A percentile compares a stretch with the other conserved stretches of the same genome.
phyloP scores from a whole-genome alignment of 2,329 filamentous ascomycete species.

The Gyromitra esculenta region DNA sequence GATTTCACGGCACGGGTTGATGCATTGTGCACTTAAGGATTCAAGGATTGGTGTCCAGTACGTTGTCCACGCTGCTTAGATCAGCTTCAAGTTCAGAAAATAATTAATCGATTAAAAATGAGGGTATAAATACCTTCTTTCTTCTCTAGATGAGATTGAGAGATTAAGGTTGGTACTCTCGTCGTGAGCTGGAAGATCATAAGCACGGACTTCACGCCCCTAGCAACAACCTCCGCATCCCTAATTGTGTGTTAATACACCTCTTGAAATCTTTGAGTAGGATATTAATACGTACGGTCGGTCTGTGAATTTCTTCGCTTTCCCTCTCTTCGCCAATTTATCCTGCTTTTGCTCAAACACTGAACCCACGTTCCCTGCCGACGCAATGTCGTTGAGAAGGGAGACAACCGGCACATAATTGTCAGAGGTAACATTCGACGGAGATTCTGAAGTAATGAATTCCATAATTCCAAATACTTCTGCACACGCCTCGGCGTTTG shows the following conservation, averaged over 20 bases:
- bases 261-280: not conserved
- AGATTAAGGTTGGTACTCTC: constrained; percentile 85
- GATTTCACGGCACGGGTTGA: constrained; percentile 92
- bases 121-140: constrained; percentile 65
- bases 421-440: constrained; percentile 86
- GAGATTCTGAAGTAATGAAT: constrained; percentile 75
- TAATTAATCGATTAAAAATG: constrained; percentile 54
- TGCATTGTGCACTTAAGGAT: constrained; percentile 86
- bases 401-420: constrained; percentile 91
- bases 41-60: constrained; percentile 98
- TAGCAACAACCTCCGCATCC: constrained; percentile 74
- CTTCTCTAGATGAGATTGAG: constrained; percentile 89
- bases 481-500: constrained; percentile 74
- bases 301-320: constrained; percentile 54
- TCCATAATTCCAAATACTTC: constrained; percentile 89
- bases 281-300: constrained; percentile 53
- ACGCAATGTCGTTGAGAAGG: constrained; percentile 88
- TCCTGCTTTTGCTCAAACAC: constrained; percentile 75
- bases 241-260: constrained; percentile 60
- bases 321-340: constrained; percentile 57
- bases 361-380: constrained; percentile 78
- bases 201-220: constrained; percentile 81
- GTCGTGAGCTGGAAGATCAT: constrained; percentile 83
- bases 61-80: constrained; percentile 79
- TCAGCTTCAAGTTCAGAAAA: constrained; percentile 60